phyloP scores from a whole-genome alignment of 345 rosid species.

The Cardamine resedifolia region DNA sequence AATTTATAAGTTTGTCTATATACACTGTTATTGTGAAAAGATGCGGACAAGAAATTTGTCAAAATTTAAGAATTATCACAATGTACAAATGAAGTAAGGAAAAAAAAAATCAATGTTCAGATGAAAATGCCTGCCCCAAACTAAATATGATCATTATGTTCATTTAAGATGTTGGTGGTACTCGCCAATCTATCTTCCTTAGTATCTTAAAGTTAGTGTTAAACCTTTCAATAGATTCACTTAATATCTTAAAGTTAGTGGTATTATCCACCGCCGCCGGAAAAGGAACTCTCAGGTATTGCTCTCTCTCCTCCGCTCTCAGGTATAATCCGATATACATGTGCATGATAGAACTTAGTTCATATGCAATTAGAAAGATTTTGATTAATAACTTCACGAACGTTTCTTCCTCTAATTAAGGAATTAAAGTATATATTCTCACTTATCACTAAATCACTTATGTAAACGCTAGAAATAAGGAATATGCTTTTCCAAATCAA shows the following conservation, averaged over 20 bases:
- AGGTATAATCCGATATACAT: too few relatives aligned
- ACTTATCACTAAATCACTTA: too few relatives aligned
- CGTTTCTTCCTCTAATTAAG: too few relatives aligned
- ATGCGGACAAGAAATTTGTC: not conserved
- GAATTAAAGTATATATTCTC: too few relatives aligned
- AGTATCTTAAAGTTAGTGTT: conserved; percentile 1
- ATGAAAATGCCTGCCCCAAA: not conserved
- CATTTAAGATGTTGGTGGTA: not conserved
- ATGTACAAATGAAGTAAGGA: not conserved
- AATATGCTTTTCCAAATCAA: not conserved
- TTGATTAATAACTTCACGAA: too few relatives aligned
- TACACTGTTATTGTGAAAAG: not conserved
- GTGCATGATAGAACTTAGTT: too few relatives aligned
- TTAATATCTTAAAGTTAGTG: too few relatives aligned
- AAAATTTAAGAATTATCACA: not conserved
- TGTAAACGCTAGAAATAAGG: too few relatives aligned
- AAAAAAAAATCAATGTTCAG: not conserved
- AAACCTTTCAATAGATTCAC: not conserved
- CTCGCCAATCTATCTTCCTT: not conserved
- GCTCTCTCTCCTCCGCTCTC: too few relatives aligned
- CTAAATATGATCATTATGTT: not conserved
- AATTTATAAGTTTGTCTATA: not conserved
- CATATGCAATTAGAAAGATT: too few relatives aligned
- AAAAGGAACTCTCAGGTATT: too few relatives aligned
- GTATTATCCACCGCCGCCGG: too few relatives aligned